Evolutionary conservation across 2,329 filamentous ascomycete species (phyloP), one percentile per base, ranked within the genome.

Genomic region (Fusarium subglutinans): DNA sequence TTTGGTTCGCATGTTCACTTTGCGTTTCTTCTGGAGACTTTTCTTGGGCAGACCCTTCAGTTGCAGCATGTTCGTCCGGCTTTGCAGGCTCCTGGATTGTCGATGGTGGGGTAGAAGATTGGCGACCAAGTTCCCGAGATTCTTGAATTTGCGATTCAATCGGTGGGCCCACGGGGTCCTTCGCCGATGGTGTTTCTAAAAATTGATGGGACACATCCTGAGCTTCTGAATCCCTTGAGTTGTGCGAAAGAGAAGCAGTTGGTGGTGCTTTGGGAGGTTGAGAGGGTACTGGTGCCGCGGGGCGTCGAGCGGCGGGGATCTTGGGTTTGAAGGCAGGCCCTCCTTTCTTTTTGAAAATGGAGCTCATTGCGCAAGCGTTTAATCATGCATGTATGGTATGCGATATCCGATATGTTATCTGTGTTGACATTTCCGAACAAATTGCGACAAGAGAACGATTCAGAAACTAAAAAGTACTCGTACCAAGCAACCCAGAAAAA

Each of bases 271-370:
- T 80, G 41, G 66, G 55, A 47, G 61, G 70, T 67, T 77, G 75
- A 56, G 75, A 72, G 40, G 73, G 61, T 65, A 80, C 77, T 66
- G 84, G 80, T 63, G 84, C 83, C 72, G 85, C 84, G 70, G 81
- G 79, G 64, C 86, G 84, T 78, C 91, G 89, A 73, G 86, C 85
- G 40, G 83, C 81, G 38, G 89, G 89, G 73, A 89, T 89, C 84
- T 93, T 94, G 50, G 92, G 92, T 80, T 93, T 93, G 84, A 94
- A 94, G 83, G 86, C 86, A 66, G 87, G 84, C 76, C 87, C 86
- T 78, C 85, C 87, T 76, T 87, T 85, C 83, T 93, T 93, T 84
- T 93, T 93, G 82, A 92, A 87, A 84, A 92, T 92, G 69, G 87
- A 88, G 83, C 88, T 90, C 86, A 93, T 92, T 76, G 83, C 86